Evolutionary conservation across 768 basidiomycete genomes (phyloP).

Genomic region (Dentipellis fragilis): DNA sequence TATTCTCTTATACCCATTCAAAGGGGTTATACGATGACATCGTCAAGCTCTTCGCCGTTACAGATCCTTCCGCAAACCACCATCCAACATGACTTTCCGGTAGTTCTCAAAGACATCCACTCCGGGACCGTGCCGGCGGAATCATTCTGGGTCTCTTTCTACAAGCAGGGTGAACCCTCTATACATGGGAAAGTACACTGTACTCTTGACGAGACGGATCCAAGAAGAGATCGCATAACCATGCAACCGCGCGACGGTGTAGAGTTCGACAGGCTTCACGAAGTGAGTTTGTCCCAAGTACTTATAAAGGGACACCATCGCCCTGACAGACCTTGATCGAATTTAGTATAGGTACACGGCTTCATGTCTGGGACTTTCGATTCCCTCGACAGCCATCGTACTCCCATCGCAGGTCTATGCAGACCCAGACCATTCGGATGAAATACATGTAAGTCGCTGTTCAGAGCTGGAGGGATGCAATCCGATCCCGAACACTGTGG

Average conservation of each 20-base stretch:
- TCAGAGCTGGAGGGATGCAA: no score
- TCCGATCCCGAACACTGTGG: no score
- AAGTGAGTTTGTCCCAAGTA: slow-evolving; percentile 3
- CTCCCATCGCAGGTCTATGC: slow-evolving; percentile 9
- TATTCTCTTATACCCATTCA: not conserved
- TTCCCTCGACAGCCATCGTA: slow-evolving; percentile 8
- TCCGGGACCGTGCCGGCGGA: slow-evolving; percentile 10
- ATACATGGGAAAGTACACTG: slow-evolving; percentile 11
- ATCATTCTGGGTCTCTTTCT: slow-evolving; percentile 13
- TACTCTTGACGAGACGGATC: slow-evolving; percentile 8
- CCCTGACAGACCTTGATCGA: not conserved
- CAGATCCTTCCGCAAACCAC: slow-evolving; percentile 9
- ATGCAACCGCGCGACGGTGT: slow-evolving; percentile 9
- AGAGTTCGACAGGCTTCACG: slow-evolving; percentile 6
- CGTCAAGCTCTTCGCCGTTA: not conserved
- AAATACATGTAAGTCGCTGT: slow-evolving; percentile 9
- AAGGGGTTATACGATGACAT: not conserved
- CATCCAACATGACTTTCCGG: slow-evolving; percentile 11
- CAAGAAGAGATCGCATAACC: not conserved
- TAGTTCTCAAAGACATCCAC: slow-evolving; percentile 12
- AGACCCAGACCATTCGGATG: slow-evolving; percentile 11
- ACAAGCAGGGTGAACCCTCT: slow-evolving; percentile 10
- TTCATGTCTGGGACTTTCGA: slow-evolving; percentile 5
- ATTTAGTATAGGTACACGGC: slow-evolving; percentile 9
- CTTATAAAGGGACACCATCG: no score